Evolutionary conservation across 495 filamentous ascomycete genomes (phyloP).

Genomic region (Cairneyella variabilis): DNA sequence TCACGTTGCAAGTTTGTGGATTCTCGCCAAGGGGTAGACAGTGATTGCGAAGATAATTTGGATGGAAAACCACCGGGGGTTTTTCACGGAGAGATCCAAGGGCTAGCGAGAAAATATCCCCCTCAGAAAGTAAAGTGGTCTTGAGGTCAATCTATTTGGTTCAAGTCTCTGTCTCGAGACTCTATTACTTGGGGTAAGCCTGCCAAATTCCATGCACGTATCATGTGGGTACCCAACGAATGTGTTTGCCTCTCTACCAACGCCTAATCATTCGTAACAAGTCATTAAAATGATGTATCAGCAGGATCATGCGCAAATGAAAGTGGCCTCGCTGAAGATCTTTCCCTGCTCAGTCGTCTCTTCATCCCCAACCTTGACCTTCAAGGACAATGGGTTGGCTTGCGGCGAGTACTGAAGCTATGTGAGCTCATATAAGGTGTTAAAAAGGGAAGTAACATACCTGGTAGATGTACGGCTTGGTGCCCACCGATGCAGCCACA

Average conservation of each 20-base stretch:
- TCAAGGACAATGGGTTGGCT: conserved; percentile 55
- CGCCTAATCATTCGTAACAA: conserved; percentile 13
- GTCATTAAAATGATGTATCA: conserved; percentile 14
- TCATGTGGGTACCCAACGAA: conserved; percentile 26
- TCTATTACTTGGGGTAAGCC: conserved; percentile 21
- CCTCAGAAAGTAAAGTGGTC: too few species aligned
- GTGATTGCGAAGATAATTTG: too few species aligned
- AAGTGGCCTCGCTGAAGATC: conserved; percentile 83
- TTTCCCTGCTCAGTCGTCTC: conserved; percentile 71
- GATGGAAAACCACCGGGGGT: too few species aligned
- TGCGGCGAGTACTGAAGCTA: conserved; percentile 59
- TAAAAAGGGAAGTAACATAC: conserved; percentile 38
- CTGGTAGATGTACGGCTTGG: conserved; percentile 97
- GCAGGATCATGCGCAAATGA: conserved; percentile 55
- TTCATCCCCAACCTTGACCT: conserved; percentile 77
- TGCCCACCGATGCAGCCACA: conserved; percentile 79
- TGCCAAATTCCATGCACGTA: conserved; percentile 4
- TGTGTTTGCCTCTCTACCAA: conserved; percentile 25
- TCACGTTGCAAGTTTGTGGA: too few species aligned
- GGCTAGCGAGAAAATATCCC: too few species aligned
- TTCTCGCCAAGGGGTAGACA: too few species aligned
- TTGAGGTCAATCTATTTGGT: conserved; percentile 11
- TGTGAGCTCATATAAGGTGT: conserved; percentile 23
- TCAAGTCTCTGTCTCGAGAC: conserved; percentile 25
- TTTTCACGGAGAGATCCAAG: too few species aligned